A percentile compares a stretch with the other conserved stretches of the same genome.
phyloP scores from a whole-genome alignment of 2,329 filamentous ascomycete genomes.

The Neofusicoccum parvum region DNA sequence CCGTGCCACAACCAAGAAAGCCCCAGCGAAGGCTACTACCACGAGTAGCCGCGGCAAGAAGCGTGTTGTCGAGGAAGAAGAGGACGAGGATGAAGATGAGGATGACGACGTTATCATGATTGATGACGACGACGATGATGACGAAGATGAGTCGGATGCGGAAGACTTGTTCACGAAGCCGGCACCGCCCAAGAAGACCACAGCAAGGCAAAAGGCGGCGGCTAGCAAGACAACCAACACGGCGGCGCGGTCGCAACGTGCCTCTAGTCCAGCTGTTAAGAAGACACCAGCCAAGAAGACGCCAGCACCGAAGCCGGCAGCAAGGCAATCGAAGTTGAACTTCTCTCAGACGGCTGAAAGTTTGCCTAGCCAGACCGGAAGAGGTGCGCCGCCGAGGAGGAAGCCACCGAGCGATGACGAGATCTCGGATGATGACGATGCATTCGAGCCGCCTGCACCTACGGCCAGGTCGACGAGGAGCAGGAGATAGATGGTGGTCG shows the following conservation, averaged over 20 bases:
- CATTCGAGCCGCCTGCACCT: slow-evolving; percentile 39
- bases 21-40: slow-evolving; percentile 34
- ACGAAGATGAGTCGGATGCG: slow-evolving; percentile 38
- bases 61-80: slow-evolving; percentile 39
- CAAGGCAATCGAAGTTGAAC: slow-evolving; percentile 44
- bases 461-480: slow-evolving; percentile 25
- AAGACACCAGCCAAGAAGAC: slow-evolving; percentile 27
- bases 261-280: slow-evolving; percentile 27
- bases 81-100: slow-evolving; percentile 39
- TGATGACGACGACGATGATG: slow-evolving; percentile 49
- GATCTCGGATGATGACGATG: slow-evolving; percentile 41
- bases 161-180: slow-evolving; percentile 38
- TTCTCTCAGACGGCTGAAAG: slow-evolving; percentile 43
- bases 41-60: slow-evolving; percentile 43
- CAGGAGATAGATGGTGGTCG: background rate
- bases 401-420: slow-evolving; percentile 42
- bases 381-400: slow-evolving; percentile 24
- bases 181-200: slow-evolving; percentile 28
- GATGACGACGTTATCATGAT: slow-evolving; percentile 44
- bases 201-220: slow-evolving; percentile 31
- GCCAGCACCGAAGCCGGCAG: slow-evolving; percentile 25
- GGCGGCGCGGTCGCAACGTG: slow-evolving; percentile 23
- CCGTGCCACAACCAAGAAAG: slow-evolving; percentile 36
- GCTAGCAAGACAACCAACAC: slow-evolving; percentile 29
- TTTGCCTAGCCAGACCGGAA: slow-evolving; percentile 36